These are phyloP conservation scores for Aspergillus hiratsukae DNA, from an alignment of 2,329 filamentous ascomycete genomes.

Conservation along the genomic window DNA sequence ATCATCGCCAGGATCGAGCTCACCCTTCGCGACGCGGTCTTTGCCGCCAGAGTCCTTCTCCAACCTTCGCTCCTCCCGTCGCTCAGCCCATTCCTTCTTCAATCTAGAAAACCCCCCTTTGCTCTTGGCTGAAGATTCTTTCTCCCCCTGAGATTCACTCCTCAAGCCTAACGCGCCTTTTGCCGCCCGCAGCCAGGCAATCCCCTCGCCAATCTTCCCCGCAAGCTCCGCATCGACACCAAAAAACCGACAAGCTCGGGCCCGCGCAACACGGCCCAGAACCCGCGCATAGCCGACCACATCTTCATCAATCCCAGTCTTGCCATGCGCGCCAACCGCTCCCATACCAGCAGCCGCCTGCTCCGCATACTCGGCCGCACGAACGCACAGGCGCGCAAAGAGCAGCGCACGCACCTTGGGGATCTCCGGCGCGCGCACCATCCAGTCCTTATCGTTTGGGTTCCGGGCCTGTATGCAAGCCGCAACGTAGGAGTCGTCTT, in stretches of 20 bases:
- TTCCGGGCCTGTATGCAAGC: slow-evolving; percentile 78
- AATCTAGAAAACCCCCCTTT: slow-evolving; percentile 47
- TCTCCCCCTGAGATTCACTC: slow-evolving; percentile 38
- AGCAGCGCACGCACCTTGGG: slow-evolving; percentile 84
- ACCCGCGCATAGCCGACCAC: slow-evolving; percentile 72
- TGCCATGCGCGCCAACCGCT: slow-evolving; percentile 27
- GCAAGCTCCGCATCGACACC: slow-evolving; percentile 82
- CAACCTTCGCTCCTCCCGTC: slow-evolving; percentile 71
- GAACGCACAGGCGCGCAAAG: slow-evolving; percentile 81
- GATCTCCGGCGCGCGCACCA: slow-evolving; percentile 85
- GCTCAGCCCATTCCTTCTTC: slow-evolving; percentile 71
- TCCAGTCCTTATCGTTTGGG: slow-evolving; percentile 85
- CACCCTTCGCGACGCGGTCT: slow-evolving; percentile 26
- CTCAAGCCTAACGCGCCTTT: slow-evolving; percentile 69
- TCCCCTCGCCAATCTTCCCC: slow-evolving; percentile 74
- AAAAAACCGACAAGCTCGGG: slow-evolving; percentile 84
- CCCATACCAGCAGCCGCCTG: slow-evolving; percentile 58
- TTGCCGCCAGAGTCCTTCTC: slow-evolving; percentile 57
- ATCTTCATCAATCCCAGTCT: slow-evolving; percentile 52
- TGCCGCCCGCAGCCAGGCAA: slow-evolving; percentile 80
- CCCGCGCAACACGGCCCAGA: slow-evolving; percentile 68
- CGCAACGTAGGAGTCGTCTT: slow-evolving; percentile 89
- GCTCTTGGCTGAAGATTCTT: slow-evolving; percentile 37
- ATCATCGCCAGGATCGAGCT: slow-evolving; percentile 59
- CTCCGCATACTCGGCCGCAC: slow-evolving; percentile 80